A percentile compares a stretch with the other conserved stretches of the same genome.
phyloP scores from a whole-genome alignment of 805 yeast species.

The Cyberlindnera meyerae region DNA sequence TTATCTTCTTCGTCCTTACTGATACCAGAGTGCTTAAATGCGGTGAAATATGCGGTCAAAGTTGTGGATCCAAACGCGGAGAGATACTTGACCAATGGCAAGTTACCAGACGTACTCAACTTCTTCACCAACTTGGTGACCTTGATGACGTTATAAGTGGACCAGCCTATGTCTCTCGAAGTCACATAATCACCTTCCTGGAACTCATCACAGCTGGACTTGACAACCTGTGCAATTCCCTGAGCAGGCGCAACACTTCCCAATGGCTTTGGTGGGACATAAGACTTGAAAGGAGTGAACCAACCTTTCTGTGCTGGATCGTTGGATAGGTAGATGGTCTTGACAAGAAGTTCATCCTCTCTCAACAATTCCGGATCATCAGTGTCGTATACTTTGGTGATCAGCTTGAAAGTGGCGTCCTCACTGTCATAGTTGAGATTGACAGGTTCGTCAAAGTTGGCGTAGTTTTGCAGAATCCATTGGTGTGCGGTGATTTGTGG shows the following conservation, averaged over 20 bases:
- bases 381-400: constrained; percentile 17
- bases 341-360: constrained; percentile 39
- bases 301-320: constrained; percentile 62
- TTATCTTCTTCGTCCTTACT: constrained; percentile 37
- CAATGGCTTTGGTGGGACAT: constrained; percentile 32
- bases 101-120: constrained; percentile 14
- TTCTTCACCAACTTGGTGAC: constrained; percentile 7
- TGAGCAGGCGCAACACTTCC: constrained; percentile 42
- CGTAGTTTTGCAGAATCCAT: constrained; percentile 27
- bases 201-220: constrained; percentile 38
- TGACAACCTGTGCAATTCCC: constrained; percentile 48
- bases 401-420: constrained; percentile 29
- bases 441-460: constrained; percentile 24
- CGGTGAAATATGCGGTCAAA: constrained; percentile 56
- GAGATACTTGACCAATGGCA: constrained; percentile 36
- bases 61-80: constrained; percentile 54
- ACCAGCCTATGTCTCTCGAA: constrained; percentile 42
- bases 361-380: constrained; percentile 22
- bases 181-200: constrained; percentile 40
- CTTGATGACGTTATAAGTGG: constrained; percentile 38
- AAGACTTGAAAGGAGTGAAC: constrained; percentile 35
- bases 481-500: constrained; percentile 26
- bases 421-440: constrained; percentile 22
- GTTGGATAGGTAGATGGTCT: constrained; percentile 44
- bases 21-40: constrained; percentile 43